Percentiles rank a stretch among this genome's conserved stretches.
phyloP scores from a whole-genome alignment of 2,329 filamentous ascomycete genomes.

The Neospermospora avenae region DNA sequence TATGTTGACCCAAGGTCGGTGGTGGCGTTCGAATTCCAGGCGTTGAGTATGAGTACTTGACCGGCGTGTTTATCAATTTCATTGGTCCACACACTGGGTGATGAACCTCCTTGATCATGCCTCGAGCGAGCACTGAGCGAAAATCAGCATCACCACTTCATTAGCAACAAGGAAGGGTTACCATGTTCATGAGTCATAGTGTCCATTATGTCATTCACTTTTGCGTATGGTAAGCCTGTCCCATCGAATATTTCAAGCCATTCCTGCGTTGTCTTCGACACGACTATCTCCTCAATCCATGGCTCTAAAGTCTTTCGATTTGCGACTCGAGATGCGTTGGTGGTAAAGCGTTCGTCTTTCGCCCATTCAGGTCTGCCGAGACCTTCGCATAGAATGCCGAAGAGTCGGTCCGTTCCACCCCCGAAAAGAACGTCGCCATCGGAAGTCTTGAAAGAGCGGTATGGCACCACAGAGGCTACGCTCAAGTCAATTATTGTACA shows the following conservation, averaged over 20 bases:
- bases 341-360: constrained; percentile 52
- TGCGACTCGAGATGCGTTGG: constrained; percentile 59
- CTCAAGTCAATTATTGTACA: neutral
- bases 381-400: constrained; percentile 57
- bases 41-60: constrained; percentile 82
- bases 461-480: constrained; percentile 89
- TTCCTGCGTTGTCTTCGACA: constrained; percentile 73
- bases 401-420: constrained; percentile 65
- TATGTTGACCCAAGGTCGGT: constrained; percentile 81
- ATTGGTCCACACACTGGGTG: constrained; percentile 79
- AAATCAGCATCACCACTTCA: neutral
- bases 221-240: constrained; percentile 88
- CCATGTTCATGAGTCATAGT: constrained; percentile 79
- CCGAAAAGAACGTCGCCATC: constrained; percentile 66
- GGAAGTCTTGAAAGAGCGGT: constrained; percentile 73
- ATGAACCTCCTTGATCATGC: constrained; percentile 87
- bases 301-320: constrained; percentile 72
- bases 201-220: constrained; percentile 84
- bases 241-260: constrained; percentile 84
- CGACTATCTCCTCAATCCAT: constrained; percentile 71
- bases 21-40: constrained; percentile 73
- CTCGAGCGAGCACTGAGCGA: constrained; percentile 61
- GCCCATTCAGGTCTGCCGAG: constrained; percentile 57
- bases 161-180: neutral
- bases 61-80: constrained; percentile 84